Conservation (phyloP, 2,329 filamentous ascomycete genomes). For the Nigrograna mackinnonii region DNA sequence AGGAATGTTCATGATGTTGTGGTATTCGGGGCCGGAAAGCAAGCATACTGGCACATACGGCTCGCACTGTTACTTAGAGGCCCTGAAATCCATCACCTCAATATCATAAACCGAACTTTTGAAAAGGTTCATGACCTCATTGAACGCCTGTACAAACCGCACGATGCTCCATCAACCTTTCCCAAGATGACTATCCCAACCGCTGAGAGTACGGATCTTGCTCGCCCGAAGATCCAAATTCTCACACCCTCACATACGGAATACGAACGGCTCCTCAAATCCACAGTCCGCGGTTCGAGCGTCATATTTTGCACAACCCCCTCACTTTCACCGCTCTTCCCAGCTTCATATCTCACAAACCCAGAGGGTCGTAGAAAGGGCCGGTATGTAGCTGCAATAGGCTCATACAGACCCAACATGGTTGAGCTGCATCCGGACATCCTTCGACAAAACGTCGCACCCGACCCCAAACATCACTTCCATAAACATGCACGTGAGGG, state of each 20-base stretch:
- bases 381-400: slow-evolving; percentile 72
- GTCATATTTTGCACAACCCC: slow-evolving; percentile 91
- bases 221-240: slow-evolving; percentile 64
- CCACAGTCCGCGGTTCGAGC: slow-evolving; percentile 72
- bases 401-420: slow-evolving; percentile 74
- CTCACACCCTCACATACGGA: slow-evolving; percentile 74
- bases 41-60: slow-evolving; percentile 94
- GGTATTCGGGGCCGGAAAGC: slow-evolving; percentile 85
- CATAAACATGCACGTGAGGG: slow-evolving; percentile 66
- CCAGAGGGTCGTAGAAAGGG: slow-evolving; percentile 71
- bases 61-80: slow-evolving; percentile 75
- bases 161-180: slow-evolving; percentile 27
- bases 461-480: slow-evolving; percentile 61
- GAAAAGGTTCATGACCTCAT: slow-evolving; percentile 59
- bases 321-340: slow-evolving; percentile 74
- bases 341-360: slow-evolving; percentile 71
- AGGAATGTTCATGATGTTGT: slow-evolving; percentile 73
- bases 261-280: slow-evolving; percentile 67
- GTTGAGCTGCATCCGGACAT: slow-evolving; percentile 80
- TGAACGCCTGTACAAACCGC: slow-evolving; percentile 57
- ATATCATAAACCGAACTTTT: slow-evolving; percentile 80
- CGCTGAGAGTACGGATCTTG: slow-evolving; percentile 17
- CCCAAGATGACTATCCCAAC: slow-evolving; percentile 15
- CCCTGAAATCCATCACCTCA: slow-evolving; percentile 73
- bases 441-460: slow-evolving; percentile 64